Base-by-base conservation (phyloP, 192 early-diverging fungal genomes). In the Bifiguratus adelaidae region DNA sequence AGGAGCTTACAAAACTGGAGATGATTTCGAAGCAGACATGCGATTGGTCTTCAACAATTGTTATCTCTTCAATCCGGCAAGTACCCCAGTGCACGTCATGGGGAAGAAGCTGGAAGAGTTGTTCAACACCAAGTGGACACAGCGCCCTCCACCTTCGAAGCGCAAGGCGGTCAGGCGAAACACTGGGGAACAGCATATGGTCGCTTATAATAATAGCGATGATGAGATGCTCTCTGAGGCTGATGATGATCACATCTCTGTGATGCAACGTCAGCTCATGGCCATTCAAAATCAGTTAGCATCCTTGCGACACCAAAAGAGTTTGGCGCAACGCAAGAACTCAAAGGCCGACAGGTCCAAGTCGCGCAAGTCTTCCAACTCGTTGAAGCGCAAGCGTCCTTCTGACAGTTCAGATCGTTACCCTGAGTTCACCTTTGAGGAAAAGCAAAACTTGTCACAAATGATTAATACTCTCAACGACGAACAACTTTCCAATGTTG, bases 41-140 rank as follows among this genome's bases (percentile, higher is more conserved):
- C 75, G 78, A 8, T 68, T 91, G 22, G 88, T 92, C 73, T 77
- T 95, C 51, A 65, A 67, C 38, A 95, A 95, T 65, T 95, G 91
- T 67, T 88, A 78, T 42, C 55, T 63, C 2, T 93, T 85, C 71
- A 92, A 93, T 43, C 71, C 80, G 15, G 65, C 75, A 2, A 74
- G 74, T 0, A 59, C 76, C 26, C 76, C 73, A 0, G 80, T 94
- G 0, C 76, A 88, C 56, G 67, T 78, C 30, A 79, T 78, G 44
- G 91, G 82, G 1, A 59, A 67, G 29, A 58, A 76, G 11, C 57
- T 90, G 27, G 89, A 94, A 66, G 68, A 74, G 32, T 63, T 81
- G 15, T 92, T 94, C 62, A 77, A 92, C 44, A 48, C 62, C 20
- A 89, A 86, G 41, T 94, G 86, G 89, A 60, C 56, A 3, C 52